A percentile compares a stretch with the other conserved stretches of the same genome.
phyloP scores from a whole-genome alignment of 2,329 filamentous ascomycete genomes.

The Xenosphaeropsis pyriputrescens region DNA sequence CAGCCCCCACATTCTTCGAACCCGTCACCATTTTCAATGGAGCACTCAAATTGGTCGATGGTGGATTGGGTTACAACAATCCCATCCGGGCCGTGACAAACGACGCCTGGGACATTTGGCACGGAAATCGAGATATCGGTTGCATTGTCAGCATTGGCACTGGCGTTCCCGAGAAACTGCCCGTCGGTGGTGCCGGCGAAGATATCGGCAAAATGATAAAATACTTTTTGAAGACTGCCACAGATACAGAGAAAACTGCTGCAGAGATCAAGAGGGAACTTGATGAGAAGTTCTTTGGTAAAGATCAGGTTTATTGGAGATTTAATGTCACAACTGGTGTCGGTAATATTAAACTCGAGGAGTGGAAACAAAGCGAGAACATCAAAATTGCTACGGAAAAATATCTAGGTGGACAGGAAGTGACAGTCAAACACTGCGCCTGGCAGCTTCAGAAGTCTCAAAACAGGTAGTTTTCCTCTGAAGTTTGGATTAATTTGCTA shows the following conservation, averaged over 20 bases:
- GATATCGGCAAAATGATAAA: not conserved
- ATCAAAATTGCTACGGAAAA: not conserved
- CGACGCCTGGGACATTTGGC: conserved; percentile 3
- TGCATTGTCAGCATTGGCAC: not conserved
- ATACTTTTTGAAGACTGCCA: not conserved
- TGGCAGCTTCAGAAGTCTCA: no score
- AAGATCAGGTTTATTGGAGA: not conserved
- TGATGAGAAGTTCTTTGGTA: not conserved
- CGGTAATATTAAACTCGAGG: not conserved
- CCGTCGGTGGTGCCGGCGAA: not conserved
- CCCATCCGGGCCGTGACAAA: conserved; percentile 4
- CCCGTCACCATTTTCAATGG: conserved; percentile 4
- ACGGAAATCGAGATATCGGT: not conserved
- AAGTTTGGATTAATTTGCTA: no score
- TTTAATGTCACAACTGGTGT: not conserved
- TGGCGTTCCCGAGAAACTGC: not conserved
- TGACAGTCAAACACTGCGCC: not conserved
- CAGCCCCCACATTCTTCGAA: conserved; percentile 5
- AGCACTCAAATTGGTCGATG: conserved; percentile 5
- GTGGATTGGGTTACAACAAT: conserved; percentile 5
- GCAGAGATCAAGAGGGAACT: not conserved
- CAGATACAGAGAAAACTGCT: not conserved
- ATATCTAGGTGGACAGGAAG: not conserved
- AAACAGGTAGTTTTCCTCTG: no score
- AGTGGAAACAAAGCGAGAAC: not conserved